phyloP scores from a whole-genome alignment of 768 basidiomycete genomes.

The Lentinula guzmanii region DNA sequence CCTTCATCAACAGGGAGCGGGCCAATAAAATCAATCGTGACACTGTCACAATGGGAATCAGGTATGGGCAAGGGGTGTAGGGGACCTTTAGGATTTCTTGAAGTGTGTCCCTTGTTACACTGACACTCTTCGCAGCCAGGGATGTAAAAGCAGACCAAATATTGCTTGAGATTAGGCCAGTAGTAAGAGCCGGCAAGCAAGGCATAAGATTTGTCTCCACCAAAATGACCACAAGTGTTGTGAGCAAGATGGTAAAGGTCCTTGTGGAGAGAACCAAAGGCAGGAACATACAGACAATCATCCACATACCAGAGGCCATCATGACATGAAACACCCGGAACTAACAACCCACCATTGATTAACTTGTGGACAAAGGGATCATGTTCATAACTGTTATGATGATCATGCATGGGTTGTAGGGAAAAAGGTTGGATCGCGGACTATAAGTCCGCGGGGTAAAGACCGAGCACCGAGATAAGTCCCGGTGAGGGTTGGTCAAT shows the following conservation, averaged over 20 bases:
- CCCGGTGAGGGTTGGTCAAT: too few relatives aligned
- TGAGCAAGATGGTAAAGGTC: slow-evolving; percentile 11
- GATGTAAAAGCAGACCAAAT: slow-evolving; percentile 17
- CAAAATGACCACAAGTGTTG: slow-evolving; percentile 12
- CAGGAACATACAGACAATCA: slow-evolving; percentile 1
- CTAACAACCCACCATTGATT: neutral
- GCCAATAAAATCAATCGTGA: slow-evolving; percentile 20
- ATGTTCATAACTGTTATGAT: too few relatives aligned
- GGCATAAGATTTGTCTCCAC: slow-evolving; percentile 13
- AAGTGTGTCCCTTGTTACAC: slow-evolving; percentile 18
- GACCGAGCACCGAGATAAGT: too few relatives aligned
- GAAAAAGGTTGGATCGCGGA: too few relatives aligned
- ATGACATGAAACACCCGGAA: neutral
- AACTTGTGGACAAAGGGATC: neutral
- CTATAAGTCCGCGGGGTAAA: too few relatives aligned
- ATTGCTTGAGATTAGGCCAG: slow-evolving; percentile 16
- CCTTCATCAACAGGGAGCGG: slow-evolving; percentile 16
- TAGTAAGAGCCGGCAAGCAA: slow-evolving; percentile 10
- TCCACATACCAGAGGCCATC: slow-evolving; percentile 5
- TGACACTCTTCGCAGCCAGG: slow-evolving; percentile 18
- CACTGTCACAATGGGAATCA: slow-evolving; percentile 3
- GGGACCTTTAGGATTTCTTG: slow-evolving; percentile 9
- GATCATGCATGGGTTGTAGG: too few relatives aligned
- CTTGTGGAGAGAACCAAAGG: neutral
- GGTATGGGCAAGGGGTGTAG: slow-evolving; percentile 16